Evolutionary conservation across 208 protist species (phyloP), one percentile per base, ranked within the genome.

Genomic region (Tetramitus jugosus): DNA sequence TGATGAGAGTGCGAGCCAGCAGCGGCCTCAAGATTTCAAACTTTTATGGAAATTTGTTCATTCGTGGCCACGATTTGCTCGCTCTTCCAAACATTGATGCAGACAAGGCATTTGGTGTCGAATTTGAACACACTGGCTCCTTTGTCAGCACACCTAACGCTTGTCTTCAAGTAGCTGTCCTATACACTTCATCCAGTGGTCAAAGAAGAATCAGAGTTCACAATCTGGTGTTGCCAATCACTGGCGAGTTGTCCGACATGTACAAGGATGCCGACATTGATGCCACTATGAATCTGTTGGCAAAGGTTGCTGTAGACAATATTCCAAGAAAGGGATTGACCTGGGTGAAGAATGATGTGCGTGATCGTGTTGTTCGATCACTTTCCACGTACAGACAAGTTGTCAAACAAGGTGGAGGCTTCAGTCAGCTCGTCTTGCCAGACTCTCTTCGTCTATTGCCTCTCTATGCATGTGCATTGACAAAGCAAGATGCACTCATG

Each of bases 31-130:
- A 89, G 8, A 85, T 94, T 79, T 82, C 83, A 20, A 91, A 93
- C 79, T 93, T 93, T 71, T 95, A 95, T 79, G 96, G 96, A 3
- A 93, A 98, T 87, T 98, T 96, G 80, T 95, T 97, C 86, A 86
- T 98, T 43, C 87, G 94, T 1, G 86, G 90, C 67, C 87, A 90
- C 0, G 95, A 98, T 77, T 85, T 99, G n/a, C 86, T 99, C 3
- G 84, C 93, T 10, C 83, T 99, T 69, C 94, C 96, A 37, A 90
- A 95, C 46, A 85, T 90, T 40, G 87, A 94, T 76, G 82, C 83
- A 52, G 94, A 97, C 82, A 92, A 96, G 14, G 87, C 90, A 14
- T 94, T 91, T 80, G 83, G 65, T 1, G 26, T 78, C 14, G n/a
- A 78, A 72, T 31, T 78, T 29, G 35, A 33, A 35, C 31, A 43